These are phyloP conservation scores for Gossypium davidsonii DNA, from an alignment of 441 rosid species.

Conservation along the genomic window DNA sequence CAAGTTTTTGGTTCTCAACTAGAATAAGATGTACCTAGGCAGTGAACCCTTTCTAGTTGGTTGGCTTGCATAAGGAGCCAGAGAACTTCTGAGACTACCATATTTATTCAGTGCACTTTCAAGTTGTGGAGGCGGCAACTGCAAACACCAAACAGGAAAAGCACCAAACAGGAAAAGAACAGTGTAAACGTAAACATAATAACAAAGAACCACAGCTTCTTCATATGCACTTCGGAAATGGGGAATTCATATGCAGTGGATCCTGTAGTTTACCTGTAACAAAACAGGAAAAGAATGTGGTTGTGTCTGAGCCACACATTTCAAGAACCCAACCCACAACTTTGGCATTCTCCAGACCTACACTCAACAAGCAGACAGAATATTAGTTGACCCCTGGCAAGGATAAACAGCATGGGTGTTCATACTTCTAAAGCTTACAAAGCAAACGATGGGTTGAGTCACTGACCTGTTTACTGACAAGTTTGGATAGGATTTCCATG, in stretches of 20 bases:
- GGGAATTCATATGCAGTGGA: neutral
- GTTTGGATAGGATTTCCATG: slow-evolving; percentile 93
- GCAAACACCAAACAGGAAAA: slow-evolving; percentile 28
- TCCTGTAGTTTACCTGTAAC: slow-evolving; percentile 49
- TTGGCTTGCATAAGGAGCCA: slow-evolving; percentile 66
- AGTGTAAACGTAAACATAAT: slow-evolving; percentile 1
- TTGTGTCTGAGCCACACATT: slow-evolving; percentile 87
- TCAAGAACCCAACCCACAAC: slow-evolving; percentile 95
- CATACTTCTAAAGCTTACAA: neutral
- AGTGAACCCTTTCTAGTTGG: slow-evolving; percentile 58
- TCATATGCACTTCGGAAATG: neutral
- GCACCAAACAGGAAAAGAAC: slow-evolving; percentile 15
- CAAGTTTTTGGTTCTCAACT: neutral
- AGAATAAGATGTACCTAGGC: slow-evolving; percentile 49
- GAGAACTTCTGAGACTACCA: slow-evolving; percentile 59
- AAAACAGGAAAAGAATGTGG: slow-evolving; percentile 90
- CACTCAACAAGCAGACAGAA: slow-evolving; percentile 14
- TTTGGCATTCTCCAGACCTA: slow-evolving; percentile 98
- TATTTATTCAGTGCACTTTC: slow-evolving; percentile 76
- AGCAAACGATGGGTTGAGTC: slow-evolving; percentile 1
- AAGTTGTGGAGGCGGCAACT: slow-evolving; percentile 86
- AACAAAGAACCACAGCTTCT: neutral
- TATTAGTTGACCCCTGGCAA: neutral
- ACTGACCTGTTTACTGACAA: slow-evolving; percentile 82
- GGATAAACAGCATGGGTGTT: neutral